phyloP scores from a whole-genome alignment of 1,139 yeast species.

The Pichia sp. region DNA sequence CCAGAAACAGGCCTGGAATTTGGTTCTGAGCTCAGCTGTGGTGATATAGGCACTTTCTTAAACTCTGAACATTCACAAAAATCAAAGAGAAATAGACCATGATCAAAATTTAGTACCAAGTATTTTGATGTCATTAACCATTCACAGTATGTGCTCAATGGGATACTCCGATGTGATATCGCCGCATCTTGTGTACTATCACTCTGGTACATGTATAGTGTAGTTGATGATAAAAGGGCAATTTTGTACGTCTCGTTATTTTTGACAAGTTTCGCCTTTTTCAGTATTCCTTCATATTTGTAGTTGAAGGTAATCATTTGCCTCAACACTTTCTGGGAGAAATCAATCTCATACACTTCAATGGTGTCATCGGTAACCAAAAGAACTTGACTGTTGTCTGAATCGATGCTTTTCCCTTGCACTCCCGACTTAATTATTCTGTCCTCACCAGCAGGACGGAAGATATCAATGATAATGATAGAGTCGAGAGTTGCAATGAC shows the following conservation, averaged over 20 bases:
- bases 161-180: slow-evolving; percentile 10
- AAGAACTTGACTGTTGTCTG: slow-evolving; percentile 14
- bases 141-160: slow-evolving; percentile 15
- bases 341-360: slow-evolving; percentile 14
- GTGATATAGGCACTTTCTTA: slow-evolving; percentile 14
- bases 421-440: background rate
- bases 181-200: slow-evolving; percentile 1
- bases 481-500: slow-evolving; percentile 13
- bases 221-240: slow-evolving; percentile 18
- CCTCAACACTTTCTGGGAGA: slow-evolving; percentile 2
- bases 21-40: background rate
- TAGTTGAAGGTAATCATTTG: slow-evolving; percentile 7
- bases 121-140: slow-evolving; percentile 18
- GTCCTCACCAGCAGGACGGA: no score
- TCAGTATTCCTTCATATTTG: slow-evolving; percentile 12
- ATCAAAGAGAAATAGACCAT: slow-evolving; percentile 18
- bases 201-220: slow-evolving; percentile 18
- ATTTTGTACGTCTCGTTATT: slow-evolving; percentile 14
- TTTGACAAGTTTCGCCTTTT: slow-evolving; percentile 16
- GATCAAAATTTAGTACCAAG: slow-evolving; percentile 16
- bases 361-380: slow-evolving; percentile 14
- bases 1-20: background rate
- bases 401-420: slow-evolving; percentile 17
- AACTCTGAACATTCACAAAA: slow-evolving; percentile 18
- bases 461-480: no score